A percentile compares a stretch with the other conserved stretches of the same genome.
Conservation (phyloP, 176 grass and related monocot genomes). For the Zizania latifolia region DNA sequence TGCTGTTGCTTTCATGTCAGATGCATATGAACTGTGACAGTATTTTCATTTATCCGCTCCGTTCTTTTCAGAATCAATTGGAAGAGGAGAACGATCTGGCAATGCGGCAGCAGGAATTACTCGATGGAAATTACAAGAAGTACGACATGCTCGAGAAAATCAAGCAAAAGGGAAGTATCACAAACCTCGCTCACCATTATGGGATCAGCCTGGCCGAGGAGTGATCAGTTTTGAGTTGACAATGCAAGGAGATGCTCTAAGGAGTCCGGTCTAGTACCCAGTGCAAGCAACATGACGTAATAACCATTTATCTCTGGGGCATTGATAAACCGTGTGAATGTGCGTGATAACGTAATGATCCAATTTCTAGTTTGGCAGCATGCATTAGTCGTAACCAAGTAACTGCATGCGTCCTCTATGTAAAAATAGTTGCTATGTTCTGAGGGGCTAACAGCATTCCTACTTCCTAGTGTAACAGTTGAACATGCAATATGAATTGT, state of each 20-base stretch:
- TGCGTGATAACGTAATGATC: neutral
- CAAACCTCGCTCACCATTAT: constrained; percentile 39
- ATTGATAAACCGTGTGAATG: neutral
- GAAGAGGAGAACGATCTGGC: constrained; percentile 53
- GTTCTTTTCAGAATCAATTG: constrained; percentile 31
- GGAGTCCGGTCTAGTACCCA: neutral
- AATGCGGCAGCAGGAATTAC: constrained; percentile 39
- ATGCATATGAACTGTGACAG: neutral
- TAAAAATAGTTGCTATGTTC: neutral
- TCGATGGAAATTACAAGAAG: constrained; percentile 41
- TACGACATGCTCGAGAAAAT: constrained; percentile 43
- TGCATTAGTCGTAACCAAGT: neutral
- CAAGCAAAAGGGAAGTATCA: constrained; percentile 16
- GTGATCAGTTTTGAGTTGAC: constrained; percentile 6
- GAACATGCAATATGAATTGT: no score
- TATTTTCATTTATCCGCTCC: neutral
- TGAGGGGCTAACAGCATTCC: no score
- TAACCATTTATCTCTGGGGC: neutral
- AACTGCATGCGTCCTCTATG: neutral
- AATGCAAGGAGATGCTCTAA: neutral
- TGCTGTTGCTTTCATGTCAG: neutral
- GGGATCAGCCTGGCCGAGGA: constrained; percentile 29
- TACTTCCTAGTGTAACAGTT: no score
- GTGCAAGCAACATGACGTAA: neutral
- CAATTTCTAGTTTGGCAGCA: neutral